phyloP scores from a whole-genome alignment of 2,329 filamentous ascomycete genomes.

The Plenodomus lindquistii region DNA sequence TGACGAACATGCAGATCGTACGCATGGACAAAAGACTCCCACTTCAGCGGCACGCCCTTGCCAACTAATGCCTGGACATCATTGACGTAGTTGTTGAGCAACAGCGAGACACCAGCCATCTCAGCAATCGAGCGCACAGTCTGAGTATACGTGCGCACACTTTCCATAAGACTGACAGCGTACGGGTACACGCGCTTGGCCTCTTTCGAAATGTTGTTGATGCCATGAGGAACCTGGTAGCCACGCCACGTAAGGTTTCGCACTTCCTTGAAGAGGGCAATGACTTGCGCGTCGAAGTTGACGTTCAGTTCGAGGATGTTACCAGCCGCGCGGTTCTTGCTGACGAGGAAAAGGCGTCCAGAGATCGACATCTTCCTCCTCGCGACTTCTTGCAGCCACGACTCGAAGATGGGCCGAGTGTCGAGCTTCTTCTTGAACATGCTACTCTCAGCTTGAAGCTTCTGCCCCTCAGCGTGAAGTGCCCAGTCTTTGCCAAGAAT shows the following conservation, averaged over 20 bases:
- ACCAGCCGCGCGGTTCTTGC: constrained; percentile 84
- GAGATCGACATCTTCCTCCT: constrained; percentile 88
- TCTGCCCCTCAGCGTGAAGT: constrained; percentile 91
- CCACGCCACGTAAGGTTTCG: constrained; percentile 94
- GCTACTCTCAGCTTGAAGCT: constrained; percentile 86
- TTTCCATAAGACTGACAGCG: constrained; percentile 98
- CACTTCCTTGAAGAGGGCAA: constrained; percentile 97
- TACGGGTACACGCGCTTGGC: constrained; percentile 99
- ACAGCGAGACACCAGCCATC: constrained; percentile 84
- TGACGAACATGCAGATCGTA: constrained; percentile 86
- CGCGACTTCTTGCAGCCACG: constrained; percentile 90
- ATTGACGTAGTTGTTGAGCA: constrained; percentile 89
- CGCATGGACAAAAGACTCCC: constrained; percentile 97
- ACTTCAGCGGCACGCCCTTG: constrained; percentile 87
- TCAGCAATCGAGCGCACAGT: constrained; percentile 81
- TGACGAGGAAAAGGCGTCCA: constrained; percentile 88
- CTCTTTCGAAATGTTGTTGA: constrained; percentile 95
- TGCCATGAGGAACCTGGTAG: constrained; percentile 89
- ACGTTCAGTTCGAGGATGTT: constrained; percentile 86
- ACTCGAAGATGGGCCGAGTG: constrained; percentile 89
- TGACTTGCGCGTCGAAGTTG: constrained; percentile 97
- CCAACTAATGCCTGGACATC: constrained; percentile 81
- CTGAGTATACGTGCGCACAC: constrained; percentile 89
- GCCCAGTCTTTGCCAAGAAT: constrained; percentile 95
- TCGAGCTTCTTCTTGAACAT: constrained; percentile 96